A percentile compares a stretch with the other conserved stretches of the same genome.
Evolutionary conservation across 208 protist genomes (phyloP).

Genomic region (Crithidia sp.): DNA sequence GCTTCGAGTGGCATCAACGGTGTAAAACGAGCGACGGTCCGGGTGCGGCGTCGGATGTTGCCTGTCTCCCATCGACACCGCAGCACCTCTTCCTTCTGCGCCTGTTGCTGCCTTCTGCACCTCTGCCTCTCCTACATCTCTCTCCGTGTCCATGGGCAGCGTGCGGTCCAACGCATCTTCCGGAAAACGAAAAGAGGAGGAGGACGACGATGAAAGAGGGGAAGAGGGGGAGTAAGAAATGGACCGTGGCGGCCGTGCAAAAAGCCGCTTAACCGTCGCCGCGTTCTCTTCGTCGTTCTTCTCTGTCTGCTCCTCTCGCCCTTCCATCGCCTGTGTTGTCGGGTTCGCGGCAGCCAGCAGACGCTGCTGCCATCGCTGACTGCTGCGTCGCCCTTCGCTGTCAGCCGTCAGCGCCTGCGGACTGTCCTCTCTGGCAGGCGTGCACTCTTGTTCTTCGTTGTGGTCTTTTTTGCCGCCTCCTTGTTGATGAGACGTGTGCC

Average conservation of each 20-base stretch:
- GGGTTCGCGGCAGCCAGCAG: slow-evolving; percentile 9
- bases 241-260: background rate
- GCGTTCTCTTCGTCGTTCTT: background rate
- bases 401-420: slow-evolving; percentile 39
- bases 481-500: background rate
- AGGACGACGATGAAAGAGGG: background rate
- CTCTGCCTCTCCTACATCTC: background rate
- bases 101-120: no score
- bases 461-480: background rate
- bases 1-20: no score
- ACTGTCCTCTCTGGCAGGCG: slow-evolving; percentile 7
- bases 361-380: slow-evolving; percentile 27
- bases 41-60: no score
- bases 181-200: background rate
- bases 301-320: slow-evolving; percentile 1
- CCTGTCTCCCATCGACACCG: no score
- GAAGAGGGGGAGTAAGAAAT: slow-evolving; percentile 10
- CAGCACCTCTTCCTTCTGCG: no score
- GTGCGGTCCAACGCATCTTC: slow-evolving; percentile 2
- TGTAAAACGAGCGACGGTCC: no score
- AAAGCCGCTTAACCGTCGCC: slow-evolving; percentile 2
- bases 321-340: slow-evolving; percentile 14
- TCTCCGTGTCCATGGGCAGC: slow-evolving; percentile 4
- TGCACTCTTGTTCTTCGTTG: background rate
- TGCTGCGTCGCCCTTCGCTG: slow-evolving; percentile 38